Conservation (phyloP, 164 flowering plant genomes). For the Cinnamomum micranthum region DNA sequence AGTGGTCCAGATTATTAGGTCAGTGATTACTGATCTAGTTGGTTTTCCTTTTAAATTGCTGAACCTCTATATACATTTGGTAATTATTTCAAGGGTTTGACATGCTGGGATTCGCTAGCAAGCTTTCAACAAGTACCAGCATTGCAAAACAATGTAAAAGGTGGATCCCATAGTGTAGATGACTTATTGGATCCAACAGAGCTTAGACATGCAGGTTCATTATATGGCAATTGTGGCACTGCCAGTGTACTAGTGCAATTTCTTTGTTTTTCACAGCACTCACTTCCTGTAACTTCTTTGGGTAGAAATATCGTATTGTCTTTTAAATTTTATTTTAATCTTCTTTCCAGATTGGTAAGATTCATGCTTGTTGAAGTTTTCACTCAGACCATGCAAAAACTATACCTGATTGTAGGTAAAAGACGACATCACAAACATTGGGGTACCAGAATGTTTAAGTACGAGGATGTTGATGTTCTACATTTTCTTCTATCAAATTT, state of each 20-base stretch:
- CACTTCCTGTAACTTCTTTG: background rate
- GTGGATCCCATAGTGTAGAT: background rate
- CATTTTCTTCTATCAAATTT: slow-evolving; percentile 92
- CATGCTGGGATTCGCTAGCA: background rate
- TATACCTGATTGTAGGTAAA: slow-evolving; percentile 56
- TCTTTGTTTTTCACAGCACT: background rate
- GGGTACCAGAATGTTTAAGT: slow-evolving; percentile 99
- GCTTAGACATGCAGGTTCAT: background rate
- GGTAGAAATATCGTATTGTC: background rate
- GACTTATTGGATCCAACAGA: background rate
- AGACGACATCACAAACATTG: slow-evolving; percentile 91
- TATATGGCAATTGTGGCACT: background rate
- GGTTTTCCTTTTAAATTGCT: too few relatives aligned
- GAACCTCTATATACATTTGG: too few relatives aligned
- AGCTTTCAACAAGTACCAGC: background rate
- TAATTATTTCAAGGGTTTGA: too few relatives aligned
- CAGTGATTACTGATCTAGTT: too few relatives aligned
- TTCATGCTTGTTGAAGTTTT: too few relatives aligned
- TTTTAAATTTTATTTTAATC: too few relatives aligned
- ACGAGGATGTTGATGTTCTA: slow-evolving; percentile 82
- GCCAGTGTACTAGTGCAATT: background rate
- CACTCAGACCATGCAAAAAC: background rate
- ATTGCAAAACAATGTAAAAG: background rate
- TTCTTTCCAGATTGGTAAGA: too few relatives aligned
- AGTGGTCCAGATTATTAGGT: too few relatives aligned